Percentiles rank a stretch among this genome's conserved stretches.
phyloP scores from a whole-genome alignment of 1,284 basidiomycete species.

The Trametes polyzona region DNA sequence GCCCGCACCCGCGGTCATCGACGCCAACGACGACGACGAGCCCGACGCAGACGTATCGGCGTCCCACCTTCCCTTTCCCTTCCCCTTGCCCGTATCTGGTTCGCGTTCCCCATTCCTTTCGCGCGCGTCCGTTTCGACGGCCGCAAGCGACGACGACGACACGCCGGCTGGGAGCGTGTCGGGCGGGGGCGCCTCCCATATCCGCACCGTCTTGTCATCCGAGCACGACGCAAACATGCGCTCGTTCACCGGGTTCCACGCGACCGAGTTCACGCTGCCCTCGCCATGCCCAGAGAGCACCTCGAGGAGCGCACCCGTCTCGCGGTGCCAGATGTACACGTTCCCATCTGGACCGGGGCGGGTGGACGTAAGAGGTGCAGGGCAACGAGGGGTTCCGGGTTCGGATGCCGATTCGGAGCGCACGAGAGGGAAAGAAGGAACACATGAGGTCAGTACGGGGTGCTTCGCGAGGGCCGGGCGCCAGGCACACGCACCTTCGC shows the following conservation, averaged over 20 bases:
- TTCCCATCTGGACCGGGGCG: slow-evolving; percentile 70
- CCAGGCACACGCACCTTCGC: slow-evolving; percentile 74
- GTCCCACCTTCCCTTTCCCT: slow-evolving; percentile 59
- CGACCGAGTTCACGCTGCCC: slow-evolving; percentile 93
- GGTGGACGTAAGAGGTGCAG: neutral
- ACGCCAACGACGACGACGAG: slow-evolving; percentile 7
- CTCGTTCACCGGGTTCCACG: slow-evolving; percentile 90
- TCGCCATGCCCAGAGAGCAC: slow-evolving; percentile 81
- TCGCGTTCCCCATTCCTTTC: slow-evolving; percentile 25
- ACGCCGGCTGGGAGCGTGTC: slow-evolving; percentile 21
- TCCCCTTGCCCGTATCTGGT: slow-evolving; percentile 68
- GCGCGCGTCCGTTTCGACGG: slow-evolving; percentile 15
- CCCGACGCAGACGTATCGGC: slow-evolving; percentile 30
- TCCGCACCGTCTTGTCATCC: slow-evolving; percentile 83
- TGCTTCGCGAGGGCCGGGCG: slow-evolving; percentile 2
- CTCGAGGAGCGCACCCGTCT: slow-evolving; percentile 83
- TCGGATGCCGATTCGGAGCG: neutral
- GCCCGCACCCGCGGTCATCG: neutral
- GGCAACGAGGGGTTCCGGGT: neutral
- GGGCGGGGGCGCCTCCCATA: slow-evolving; percentile 73
- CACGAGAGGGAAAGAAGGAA: neutral
- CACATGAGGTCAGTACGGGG: neutral
- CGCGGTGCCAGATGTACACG: slow-evolving; percentile 95
- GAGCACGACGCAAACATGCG: slow-evolving; percentile 94
- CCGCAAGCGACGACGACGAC: neutral